Conservation (phyloP, 2,329 filamentous ascomycete genomes). For the Aspergillus carbonarius region DNA sequence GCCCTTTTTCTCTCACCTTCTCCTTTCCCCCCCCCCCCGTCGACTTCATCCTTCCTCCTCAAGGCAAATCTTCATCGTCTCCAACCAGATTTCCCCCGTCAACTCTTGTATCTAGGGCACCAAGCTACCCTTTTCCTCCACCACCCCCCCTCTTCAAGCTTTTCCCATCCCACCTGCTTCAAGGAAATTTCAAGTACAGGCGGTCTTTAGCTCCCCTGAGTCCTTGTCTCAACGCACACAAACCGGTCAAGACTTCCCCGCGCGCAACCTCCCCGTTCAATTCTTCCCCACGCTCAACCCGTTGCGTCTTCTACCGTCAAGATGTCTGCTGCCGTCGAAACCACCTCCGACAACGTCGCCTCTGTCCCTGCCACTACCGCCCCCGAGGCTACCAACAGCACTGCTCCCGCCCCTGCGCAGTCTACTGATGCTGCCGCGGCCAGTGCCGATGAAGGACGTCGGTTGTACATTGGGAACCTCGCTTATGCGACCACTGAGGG, state of each 20-base stretch:
- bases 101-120: slow-evolving; percentile 70
- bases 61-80: slow-evolving; percentile 24
- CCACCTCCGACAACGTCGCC: slow-evolving; percentile 64
- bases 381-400: slow-evolving; percentile 57
- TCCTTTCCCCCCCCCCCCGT: slow-evolving; percentile 18
- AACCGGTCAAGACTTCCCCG: slow-evolving; percentile 28
- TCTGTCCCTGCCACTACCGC: slow-evolving; percentile 64
- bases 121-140: slow-evolving; percentile 71
- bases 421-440: slow-evolving; percentile 84
- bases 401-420: slow-evolving; percentile 68
- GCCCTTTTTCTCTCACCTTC: slow-evolving; percentile 27
- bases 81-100: slow-evolving; percentile 24
- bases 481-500: slow-evolving; percentile 99
- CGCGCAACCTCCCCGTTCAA: slow-evolving; percentile 27
- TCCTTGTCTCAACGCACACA: slow-evolving; percentile 51
- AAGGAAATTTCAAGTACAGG: slow-evolving; percentile 28
- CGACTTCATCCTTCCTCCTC: slow-evolving; percentile 23
- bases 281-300: slow-evolving; percentile 28
- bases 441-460: slow-evolving; percentile 97
- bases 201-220: slow-evolving; percentile 62
- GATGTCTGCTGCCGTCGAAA: slow-evolving; percentile 84
- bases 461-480: slow-evolving; percentile 99
- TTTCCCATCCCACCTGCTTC: slow-evolving; percentile 26
- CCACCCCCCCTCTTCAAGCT: slow-evolving; percentile 63
- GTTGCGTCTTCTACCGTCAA: slow-evolving; percentile 50